Evolutionary conservation across 2,329 filamentous ascomycete genomes (phyloP).

Genomic region (Epichloe sibirici): DNA sequence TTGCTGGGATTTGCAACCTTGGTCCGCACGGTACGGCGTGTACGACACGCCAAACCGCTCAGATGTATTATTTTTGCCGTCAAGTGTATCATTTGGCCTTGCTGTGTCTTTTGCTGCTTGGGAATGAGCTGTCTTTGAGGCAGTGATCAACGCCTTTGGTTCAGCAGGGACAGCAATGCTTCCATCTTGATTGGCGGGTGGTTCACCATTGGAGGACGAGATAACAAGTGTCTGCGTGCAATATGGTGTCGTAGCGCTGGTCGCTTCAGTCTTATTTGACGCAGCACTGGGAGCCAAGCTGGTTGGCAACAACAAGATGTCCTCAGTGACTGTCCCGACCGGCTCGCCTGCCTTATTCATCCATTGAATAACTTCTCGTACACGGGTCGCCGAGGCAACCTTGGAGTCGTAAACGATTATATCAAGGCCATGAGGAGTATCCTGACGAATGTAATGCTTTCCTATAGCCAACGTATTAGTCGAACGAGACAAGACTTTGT

Average conservation of each 20-base stretch:
- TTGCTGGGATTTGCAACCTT: constrained; percentile 52
- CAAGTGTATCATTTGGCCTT: background rate
- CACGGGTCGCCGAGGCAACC: constrained; percentile 26
- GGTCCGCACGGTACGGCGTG: constrained; percentile 36
- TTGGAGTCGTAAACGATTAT: constrained; percentile 25
- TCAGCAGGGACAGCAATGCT: background rate
- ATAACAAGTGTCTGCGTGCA: constrained; percentile 2
- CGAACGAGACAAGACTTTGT: background rate
- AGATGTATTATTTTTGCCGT: constrained; percentile 2
- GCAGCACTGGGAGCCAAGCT: constrained; percentile 5
- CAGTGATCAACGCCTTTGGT: background rate
- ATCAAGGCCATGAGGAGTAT: constrained; percentile 6
- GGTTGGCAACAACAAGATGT: constrained; percentile 14
- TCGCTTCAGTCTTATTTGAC: constrained; percentile 1
- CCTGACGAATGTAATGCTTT: background rate
- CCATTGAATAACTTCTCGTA: constrained; percentile 43
- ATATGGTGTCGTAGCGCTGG: background rate
- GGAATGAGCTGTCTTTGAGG: background rate
- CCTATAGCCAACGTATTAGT: background rate
- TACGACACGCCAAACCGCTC: constrained; percentile 33
- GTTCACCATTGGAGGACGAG: background rate
- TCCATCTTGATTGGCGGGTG: background rate
- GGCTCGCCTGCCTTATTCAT: constrained; percentile 45
- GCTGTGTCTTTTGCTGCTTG: background rate
- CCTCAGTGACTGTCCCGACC: constrained; percentile 30